Evolutionary conservation across 169 alveolate species (phyloP).

Genomic region (Cryptosporidium felis): DNA sequence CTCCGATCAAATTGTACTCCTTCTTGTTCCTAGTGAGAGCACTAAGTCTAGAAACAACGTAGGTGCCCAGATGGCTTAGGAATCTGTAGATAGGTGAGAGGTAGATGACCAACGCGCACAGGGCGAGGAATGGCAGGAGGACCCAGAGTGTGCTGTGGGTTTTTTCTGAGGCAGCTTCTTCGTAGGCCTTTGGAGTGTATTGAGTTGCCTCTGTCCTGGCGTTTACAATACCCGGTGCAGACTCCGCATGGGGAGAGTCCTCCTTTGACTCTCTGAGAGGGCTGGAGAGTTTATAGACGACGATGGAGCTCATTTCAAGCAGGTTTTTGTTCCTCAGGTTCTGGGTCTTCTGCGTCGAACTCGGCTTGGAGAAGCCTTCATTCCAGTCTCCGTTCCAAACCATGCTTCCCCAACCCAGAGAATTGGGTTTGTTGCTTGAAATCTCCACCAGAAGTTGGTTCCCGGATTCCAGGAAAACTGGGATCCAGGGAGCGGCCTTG

Average conservation of each 20-base stretch:
- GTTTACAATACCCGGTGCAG: too few species aligned
- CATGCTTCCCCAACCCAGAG: constrained; percentile 56
- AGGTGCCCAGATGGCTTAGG: not conserved
- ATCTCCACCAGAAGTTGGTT: not conserved
- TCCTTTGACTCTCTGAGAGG: too few species aligned
- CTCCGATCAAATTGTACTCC: constrained; percentile 28
- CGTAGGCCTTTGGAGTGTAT: too few species aligned
- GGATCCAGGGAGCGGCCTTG: constrained; percentile 53
- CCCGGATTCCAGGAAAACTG: not conserved
- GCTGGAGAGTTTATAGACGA: too few species aligned
- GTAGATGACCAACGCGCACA: not conserved
- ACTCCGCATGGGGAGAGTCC: too few species aligned
- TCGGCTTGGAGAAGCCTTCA: too few species aligned
- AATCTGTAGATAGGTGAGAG: not conserved
- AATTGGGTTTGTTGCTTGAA: constrained; percentile 9
- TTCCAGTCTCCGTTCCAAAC: constrained; percentile 53
- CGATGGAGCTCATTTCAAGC: too few species aligned
- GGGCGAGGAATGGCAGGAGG: not conserved
- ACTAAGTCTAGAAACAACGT: not conserved
- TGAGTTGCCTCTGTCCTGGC: too few species aligned
- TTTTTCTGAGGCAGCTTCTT: too few species aligned
- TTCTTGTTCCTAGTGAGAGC: not conserved
- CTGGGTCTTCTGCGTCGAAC: too few species aligned
- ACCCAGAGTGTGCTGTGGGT: too few species aligned
- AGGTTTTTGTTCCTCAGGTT: too few species aligned